Conservation (phyloP, 1,284 basidiomycete genomes). For the Baeospora myosura region DNA sequence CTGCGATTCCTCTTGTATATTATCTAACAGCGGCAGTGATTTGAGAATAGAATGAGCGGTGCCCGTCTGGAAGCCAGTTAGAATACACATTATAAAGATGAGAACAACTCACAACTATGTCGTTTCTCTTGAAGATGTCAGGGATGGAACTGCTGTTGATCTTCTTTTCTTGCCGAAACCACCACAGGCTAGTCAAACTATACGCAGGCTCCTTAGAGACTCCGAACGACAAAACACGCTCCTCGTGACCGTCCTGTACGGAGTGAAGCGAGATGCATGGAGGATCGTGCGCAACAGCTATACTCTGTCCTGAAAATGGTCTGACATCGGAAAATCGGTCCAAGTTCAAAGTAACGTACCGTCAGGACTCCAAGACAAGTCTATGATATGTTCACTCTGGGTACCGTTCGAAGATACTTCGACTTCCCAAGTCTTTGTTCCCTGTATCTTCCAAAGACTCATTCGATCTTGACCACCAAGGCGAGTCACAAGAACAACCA, state of each 20-base stretch:
- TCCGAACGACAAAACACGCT: constrained; percentile 32
- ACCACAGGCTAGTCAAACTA: constrained; percentile 54
- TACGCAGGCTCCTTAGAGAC: constrained; percentile 12
- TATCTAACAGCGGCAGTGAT: constrained; percentile 62
- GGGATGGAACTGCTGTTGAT: constrained; percentile 43
- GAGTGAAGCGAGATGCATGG: constrained; percentile 64
- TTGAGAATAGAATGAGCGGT: constrained; percentile 65
- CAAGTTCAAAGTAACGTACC: constrained; percentile 35
- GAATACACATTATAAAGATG: constrained; percentile 2
- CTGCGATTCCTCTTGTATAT: constrained; percentile 54
- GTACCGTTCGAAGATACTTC: constrained; percentile 43
- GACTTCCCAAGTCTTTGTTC: constrained; percentile 73
- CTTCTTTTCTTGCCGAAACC: constrained; percentile 50
- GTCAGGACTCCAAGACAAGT: constrained; percentile 73
- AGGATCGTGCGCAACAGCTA: constrained; percentile 67
- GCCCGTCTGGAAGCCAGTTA: constrained; percentile 48
- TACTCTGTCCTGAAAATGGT: constrained; percentile 58
- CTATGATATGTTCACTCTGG: constrained; percentile 42
- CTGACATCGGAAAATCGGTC: constrained; percentile 12
- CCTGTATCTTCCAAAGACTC: constrained; percentile 74
- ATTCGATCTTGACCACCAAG: constrained; percentile 60
- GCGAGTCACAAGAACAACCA: constrained; percentile 59
- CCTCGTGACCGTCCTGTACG: constrained; percentile 61
- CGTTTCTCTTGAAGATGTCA: constrained; percentile 66
- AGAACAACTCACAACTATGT: constrained; percentile 46